These are phyloP conservation scores for Colletotrichum sp. DNA, from an alignment of 2,329 filamentous ascomycete genomes.

Conservation along the genomic window DNA sequence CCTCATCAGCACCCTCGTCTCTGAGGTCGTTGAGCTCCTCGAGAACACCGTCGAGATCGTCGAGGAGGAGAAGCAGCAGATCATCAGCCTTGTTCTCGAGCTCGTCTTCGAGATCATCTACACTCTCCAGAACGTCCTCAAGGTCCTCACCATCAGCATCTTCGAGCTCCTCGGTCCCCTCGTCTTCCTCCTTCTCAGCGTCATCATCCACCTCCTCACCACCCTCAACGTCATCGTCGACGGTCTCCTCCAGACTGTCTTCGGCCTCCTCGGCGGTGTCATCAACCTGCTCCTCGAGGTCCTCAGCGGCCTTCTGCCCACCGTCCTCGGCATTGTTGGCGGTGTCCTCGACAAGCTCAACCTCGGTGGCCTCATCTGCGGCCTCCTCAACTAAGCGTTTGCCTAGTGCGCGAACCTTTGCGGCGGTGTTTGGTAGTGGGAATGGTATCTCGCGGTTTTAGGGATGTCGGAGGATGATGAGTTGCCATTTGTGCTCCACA, in stretches of 20 bases:
- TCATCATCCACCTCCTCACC: constrained; percentile 6
- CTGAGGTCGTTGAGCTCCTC: not conserved
- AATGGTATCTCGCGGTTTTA: not conserved
- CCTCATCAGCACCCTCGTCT: not conserved
- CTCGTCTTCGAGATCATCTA: constrained; percentile 10
- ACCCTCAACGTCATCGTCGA: constrained; percentile 10
- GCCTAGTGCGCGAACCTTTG: not conserved
- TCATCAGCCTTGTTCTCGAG: constrained; percentile 2
- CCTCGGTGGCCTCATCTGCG: constrained; percentile 9
- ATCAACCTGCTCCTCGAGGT: constrained; percentile 3
- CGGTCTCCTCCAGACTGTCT: constrained; percentile 3
- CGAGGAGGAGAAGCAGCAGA: constrained; percentile 14
- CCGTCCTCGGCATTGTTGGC: not conserved
- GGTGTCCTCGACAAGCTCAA: constrained; percentile 8
- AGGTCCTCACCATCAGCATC: constrained; percentile 10
- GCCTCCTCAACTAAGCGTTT: not conserved
- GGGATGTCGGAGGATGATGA: not conserved
- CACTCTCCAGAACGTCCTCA: constrained; percentile 7
- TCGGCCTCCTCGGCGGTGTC: constrained; percentile 1
- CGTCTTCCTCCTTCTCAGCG: constrained; percentile 7
- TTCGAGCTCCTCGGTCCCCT: constrained; percentile 16
- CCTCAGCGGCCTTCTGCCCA: constrained; percentile 14
- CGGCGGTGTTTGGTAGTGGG: not conserved
- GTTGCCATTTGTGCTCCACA: not conserved
- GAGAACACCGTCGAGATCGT: constrained; percentile 2